A percentile compares a stretch with the other conserved stretches of the same genome.
Conservation (phyloP, 352 stramenopile species). For the Aphanomyces cochlioides region DNA sequence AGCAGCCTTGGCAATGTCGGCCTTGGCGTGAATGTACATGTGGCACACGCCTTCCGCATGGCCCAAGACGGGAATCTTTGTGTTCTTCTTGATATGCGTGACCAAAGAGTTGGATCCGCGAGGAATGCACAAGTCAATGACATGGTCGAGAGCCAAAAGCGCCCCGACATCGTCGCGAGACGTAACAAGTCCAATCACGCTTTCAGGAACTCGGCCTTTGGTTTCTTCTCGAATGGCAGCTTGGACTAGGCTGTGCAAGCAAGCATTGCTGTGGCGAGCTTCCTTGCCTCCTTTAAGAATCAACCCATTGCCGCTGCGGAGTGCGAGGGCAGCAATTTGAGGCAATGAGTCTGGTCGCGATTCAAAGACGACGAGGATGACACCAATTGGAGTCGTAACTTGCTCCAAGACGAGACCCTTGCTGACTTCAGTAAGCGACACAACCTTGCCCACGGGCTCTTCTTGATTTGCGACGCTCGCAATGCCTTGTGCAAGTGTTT, state of each 20-base stretch:
- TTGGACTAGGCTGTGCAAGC: constrained; percentile 92
- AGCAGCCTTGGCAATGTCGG: constrained; percentile 79
- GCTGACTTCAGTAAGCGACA: constrained; percentile 85
- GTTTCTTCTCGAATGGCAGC: constrained; percentile 89
- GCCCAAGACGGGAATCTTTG: constrained; percentile 95
- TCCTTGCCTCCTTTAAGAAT: constrained; percentile 98
- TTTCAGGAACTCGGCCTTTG: constrained; percentile 81
- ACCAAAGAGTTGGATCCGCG: constrained; percentile 94
- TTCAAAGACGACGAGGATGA: constrained; percentile 98
- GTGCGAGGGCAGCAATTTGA: constrained; percentile 94
- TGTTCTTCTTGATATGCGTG: constrained; percentile 96
- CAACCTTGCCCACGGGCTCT: constrained; percentile 67
- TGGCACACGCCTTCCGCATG: constrained; percentile 98
- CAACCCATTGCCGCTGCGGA: constrained; percentile 95
- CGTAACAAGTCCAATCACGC: constrained; percentile 94
- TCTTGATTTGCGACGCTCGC: constrained; percentile 85
- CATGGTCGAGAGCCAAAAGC: constrained; percentile 92
- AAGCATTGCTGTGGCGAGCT: constrained; percentile 84
- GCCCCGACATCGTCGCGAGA: constrained; percentile 91
- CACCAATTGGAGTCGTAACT: constrained; percentile 94
- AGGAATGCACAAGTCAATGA: constrained; percentile 98
- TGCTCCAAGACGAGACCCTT: constrained; percentile 91
- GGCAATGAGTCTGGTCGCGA: constrained; percentile 93
- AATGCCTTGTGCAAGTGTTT: constrained; percentile 93
- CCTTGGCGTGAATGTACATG: constrained; percentile 94